phyloP scores from a whole-genome alignment of 176 grass and related monocot species.

The Aegilops umbellulata region DNA sequence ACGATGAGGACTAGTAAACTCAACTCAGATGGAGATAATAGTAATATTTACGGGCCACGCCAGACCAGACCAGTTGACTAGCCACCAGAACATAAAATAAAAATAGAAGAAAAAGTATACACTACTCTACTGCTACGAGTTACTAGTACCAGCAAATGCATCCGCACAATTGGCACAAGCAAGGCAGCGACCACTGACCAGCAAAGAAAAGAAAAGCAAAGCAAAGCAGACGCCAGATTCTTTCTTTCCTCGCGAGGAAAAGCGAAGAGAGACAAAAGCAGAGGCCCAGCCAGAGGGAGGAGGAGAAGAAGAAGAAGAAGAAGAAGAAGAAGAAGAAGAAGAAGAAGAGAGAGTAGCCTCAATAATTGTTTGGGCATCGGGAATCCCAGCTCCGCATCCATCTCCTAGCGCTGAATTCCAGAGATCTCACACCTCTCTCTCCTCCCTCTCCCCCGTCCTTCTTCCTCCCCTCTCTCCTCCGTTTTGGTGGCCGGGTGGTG shows the following conservation, averaged over 20 bases:
- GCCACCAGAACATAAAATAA: not conserved
- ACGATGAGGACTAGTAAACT: too few relatives aligned
- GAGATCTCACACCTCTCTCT: conserved; percentile 40
- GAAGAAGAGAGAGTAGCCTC: not conserved
- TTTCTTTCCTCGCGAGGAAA: conserved; percentile 43
- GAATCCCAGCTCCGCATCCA: conserved; percentile 43
- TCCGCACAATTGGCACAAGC: conserved; percentile 27
- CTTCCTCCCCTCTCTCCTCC: not conserved
- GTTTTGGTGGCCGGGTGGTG: conserved; percentile 12
- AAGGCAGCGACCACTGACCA: conserved; percentile 23
- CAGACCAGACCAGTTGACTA: not conserved
- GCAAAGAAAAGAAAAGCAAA: conserved; percentile 9
- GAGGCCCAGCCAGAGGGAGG: not conserved
- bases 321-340: too few relatives aligned
- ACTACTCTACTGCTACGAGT: too few relatives aligned
- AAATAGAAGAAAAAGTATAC: too few relatives aligned
- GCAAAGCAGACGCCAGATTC: conserved; percentile 3
- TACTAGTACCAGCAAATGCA: conserved; percentile 18
- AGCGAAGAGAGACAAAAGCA: conserved; percentile 18
- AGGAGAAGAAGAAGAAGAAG: too few relatives aligned
- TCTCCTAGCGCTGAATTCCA: conserved; percentile 55
- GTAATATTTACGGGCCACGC: too few relatives aligned
- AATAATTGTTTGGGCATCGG: conserved; percentile 50
- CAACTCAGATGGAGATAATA: too few relatives aligned
- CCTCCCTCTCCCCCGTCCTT: not conserved